Base-by-base conservation (phyloP, 1,284 basidiomycete genomes). In the Sporisorium scitamineum region DNA sequence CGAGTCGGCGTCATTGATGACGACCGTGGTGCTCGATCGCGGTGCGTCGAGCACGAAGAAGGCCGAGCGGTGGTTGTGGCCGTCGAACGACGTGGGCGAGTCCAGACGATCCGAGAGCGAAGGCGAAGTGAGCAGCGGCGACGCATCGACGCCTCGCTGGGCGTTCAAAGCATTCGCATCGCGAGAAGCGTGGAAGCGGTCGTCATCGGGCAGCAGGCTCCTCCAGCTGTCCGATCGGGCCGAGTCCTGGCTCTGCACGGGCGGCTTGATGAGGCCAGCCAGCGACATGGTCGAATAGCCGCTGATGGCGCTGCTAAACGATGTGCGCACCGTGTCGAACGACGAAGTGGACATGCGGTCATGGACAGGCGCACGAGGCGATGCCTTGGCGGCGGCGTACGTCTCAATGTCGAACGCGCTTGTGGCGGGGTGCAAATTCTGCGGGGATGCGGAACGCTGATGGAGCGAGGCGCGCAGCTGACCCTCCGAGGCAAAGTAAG, bases 401-500 rank as follows among this genome's bases (percentile, higher is more conserved):
- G 69, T 27, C 8, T 71, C 69, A 31, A 65, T 58, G 41, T 71
- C 69, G 20, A 54, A 56, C 1, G 54, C 54, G 18, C 41, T 50
- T 11, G 44, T 42, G 3, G 45, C 60, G n/a, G 60, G 29, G 41
- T 32, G 66, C 45, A 69, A 41, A 47, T 32, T 55, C n/a, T 63
- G 66, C 4, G 70, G 70, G 9, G 67, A 70, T 14, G 61, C 45
- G 2, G 70, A 66, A 8, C 55, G 67, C 24, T 45, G 44, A 7
- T 18, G 27, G 18, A 47, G 55, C 26, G 54, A 57, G 44, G 62
- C 48, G 16, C 62, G 57, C 51, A 63, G 27, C 45, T 66, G 41
- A 20, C 61, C 52, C 16, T 73, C 75, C 1, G 70, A 53, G 6
- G 69, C 72, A 63, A 78, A 81, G 66, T 68, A 81, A 1, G 78